Evolutionary conservation across 768 basidiomycete genomes (phyloP).

Genomic region (Pluteus cervinus): DNA sequence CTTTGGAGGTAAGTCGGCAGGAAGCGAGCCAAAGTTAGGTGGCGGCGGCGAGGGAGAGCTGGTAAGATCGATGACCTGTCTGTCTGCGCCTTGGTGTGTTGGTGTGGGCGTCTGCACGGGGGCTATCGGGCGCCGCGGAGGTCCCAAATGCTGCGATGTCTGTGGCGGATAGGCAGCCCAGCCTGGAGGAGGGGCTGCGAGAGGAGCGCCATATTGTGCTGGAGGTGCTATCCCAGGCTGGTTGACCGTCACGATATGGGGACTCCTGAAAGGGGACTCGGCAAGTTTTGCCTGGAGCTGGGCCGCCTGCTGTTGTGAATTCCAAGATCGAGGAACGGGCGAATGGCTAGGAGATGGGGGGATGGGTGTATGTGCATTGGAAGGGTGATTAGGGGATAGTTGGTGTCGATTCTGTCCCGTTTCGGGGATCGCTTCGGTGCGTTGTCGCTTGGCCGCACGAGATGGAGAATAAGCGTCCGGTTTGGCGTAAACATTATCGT

Average conservation of each 20-base stretch:
- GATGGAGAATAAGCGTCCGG: background rate
- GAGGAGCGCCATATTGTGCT: too few relatives aligned
- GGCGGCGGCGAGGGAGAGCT: constrained; percentile 54
- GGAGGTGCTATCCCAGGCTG: too few relatives aligned
- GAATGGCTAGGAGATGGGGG: constrained; percentile 15
- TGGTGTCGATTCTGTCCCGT: background rate
- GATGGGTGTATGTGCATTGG: too few relatives aligned
- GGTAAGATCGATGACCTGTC: constrained; percentile 74
- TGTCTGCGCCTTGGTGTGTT: constrained; percentile 20
- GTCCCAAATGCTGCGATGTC: constrained; percentile 9
- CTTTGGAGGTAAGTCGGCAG: constrained; percentile 64
- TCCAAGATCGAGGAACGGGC: too few relatives aligned
- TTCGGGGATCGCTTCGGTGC: background rate
- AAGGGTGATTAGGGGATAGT: background rate
- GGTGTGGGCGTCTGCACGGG: constrained; percentile 13
- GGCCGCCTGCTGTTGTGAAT: too few relatives aligned
- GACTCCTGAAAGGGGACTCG: constrained; percentile 19
- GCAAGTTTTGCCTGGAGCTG: too few relatives aligned
- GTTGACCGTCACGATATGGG: too few relatives aligned
- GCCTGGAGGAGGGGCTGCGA: constrained; percentile 13
- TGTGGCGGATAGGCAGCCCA: constrained; percentile 17
- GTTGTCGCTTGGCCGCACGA: background rate
- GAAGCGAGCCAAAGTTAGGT: constrained; percentile 26
- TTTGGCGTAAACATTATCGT: constrained; percentile 27
- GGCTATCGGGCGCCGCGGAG: too few relatives aligned